Evolutionary conservation across 1,284 basidiomycete genomes (phyloP).

Genomic region (Pseudozyma hubeiensis): DNA sequence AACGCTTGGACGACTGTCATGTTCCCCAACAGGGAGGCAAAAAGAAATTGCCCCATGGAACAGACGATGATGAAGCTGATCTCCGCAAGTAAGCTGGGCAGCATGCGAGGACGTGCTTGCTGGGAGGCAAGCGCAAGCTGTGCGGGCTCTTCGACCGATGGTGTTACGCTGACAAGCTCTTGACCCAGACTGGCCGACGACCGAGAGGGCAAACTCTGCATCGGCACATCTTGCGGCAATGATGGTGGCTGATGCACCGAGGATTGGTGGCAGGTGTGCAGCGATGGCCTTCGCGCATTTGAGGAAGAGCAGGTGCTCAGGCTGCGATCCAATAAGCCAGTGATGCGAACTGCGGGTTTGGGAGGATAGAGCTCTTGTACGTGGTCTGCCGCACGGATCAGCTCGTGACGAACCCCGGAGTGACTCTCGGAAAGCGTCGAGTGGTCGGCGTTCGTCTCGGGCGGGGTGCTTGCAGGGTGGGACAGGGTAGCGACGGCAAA

Average conservation of each 20-base stretch:
- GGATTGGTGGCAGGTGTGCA: neutral
- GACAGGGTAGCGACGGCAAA: neutral
- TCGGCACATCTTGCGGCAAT: neutral
- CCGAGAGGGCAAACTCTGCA: neutral
- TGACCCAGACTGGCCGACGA: neutral
- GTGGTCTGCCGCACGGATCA: neutral
- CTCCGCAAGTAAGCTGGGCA: slow-evolving; percentile 14
- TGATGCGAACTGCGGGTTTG: neutral
- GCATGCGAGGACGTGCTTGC: slow-evolving; percentile 16
- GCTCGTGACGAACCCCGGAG: neutral
- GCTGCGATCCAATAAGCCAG: neutral
- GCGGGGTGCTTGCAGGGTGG: neutral
- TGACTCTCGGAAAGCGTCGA: neutral
- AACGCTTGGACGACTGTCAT: slow-evolving; percentile 13
- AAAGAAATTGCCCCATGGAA: slow-evolving; percentile 22
- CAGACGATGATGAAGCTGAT: slow-evolving; percentile 37
- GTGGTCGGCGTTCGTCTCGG: neutral
- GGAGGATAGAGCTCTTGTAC: neutral
- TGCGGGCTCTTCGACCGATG: neutral
- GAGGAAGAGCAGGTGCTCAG: neutral
- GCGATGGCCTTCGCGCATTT: slow-evolving; percentile 1
- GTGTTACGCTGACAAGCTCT: neutral
- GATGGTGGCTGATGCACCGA: neutral
- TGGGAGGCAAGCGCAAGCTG: slow-evolving; percentile 2
- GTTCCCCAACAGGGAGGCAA: slow-evolving; percentile 22